Evolutionary conservation across 768 basidiomycete genomes (phyloP), one percentile per base, ranked within the genome.

Genomic region (Myochromella boudieri): DNA sequence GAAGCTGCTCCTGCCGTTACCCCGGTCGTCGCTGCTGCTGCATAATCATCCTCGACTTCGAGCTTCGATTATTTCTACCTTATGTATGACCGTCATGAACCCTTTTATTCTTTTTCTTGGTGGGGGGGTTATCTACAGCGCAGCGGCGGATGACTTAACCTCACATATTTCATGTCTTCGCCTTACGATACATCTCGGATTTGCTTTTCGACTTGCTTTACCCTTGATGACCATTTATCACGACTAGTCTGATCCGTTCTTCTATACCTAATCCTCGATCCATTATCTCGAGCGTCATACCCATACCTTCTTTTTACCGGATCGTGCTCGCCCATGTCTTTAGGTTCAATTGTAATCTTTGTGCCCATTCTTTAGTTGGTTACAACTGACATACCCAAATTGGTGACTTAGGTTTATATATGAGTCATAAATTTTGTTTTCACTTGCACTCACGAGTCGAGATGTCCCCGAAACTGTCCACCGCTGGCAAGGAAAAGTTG

Each of bases 21-120:
- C 28, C 80, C 87, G 41, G 81, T 84, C 49, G 86, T 92, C 49
- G 82, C 86, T 49, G 89, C 91, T 39, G 72, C 91, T 29, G 90
- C 91, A 74, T 94, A 81, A 83, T 64, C 53, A 49, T 48, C 31
- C 36, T 42, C 37, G 21, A 20, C 39, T 57, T 38, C 33, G 37
- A 48, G 33, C n/a, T 45, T 51, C 48, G 49, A 46, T 59, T 53
- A 43, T 53, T 52, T 64, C 52, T 61, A 58, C 55, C 52, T 64
- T 66, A 60, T 68, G 74, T 68, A 80, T 65, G 78, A 77, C 73
- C 61, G 46, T 74, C 57, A 74, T 62, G 69, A 68, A 55, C 55
- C 52, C 44, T 54, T 44, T 36, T 61, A 66, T 57, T 59, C 57
- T 63, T 53, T 52, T 49, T 69, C 64, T 68, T 68, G 63, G 44